Evolutionary conservation across 306 rosid species (phyloP).

Genomic region (Chamaecrista fasciculata): DNA sequence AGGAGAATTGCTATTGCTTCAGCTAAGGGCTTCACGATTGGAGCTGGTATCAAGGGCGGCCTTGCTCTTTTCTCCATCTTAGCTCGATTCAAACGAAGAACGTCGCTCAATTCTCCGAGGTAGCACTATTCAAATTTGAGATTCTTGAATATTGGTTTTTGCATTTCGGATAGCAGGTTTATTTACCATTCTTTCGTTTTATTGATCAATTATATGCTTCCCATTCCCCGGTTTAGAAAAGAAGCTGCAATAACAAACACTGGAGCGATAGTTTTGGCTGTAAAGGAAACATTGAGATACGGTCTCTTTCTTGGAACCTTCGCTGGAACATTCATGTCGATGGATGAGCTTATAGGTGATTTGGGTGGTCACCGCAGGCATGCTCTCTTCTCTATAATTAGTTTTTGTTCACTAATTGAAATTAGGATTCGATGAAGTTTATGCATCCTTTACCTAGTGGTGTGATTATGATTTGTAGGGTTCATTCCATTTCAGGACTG

Average conservation of each 20-base stretch:
- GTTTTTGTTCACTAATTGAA: not conserved
- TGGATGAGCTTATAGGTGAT: conserved; percentile 56
- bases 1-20: conserved; percentile 52
- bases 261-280: conserved; percentile 51
- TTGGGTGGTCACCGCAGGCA: conserved; percentile 71
- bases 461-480: conserved; percentile 13
- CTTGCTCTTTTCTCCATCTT: conserved; percentile 66
- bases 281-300: conserved; percentile 69
- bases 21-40: conserved; percentile 65
- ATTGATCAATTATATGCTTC: not conserved
- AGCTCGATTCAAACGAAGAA: conserved; percentile 51
- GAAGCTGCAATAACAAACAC: conserved; percentile 46
- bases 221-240: conserved; percentile 32
- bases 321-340: conserved; percentile 65
- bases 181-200: too few relatives aligned
- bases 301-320: conserved; percentile 71
- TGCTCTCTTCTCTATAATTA: conserved; percentile 25
- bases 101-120: conserved; percentile 46
- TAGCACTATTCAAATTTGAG: not conserved
- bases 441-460: not conserved
- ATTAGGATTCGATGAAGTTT: not conserved
- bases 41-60: conserved; percentile 74
- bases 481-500: conserved; percentile 59
- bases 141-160: not conserved
- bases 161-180: not conserved